Base-by-base conservation (phyloP, 306 rosid species). In the Fragaria ananassa region DNA sequence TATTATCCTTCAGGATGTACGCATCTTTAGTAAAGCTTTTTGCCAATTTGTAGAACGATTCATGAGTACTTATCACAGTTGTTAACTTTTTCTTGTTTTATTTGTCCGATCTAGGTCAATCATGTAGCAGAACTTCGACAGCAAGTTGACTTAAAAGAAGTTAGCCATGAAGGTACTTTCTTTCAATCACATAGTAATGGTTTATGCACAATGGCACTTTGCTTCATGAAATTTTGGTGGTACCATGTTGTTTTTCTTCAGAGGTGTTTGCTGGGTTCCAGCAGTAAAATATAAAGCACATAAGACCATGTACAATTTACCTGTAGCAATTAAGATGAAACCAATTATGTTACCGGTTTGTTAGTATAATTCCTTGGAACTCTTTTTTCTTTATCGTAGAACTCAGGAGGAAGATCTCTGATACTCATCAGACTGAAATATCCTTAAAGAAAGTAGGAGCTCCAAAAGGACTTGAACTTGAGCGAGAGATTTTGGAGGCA, bases 401-500 rank as follows among this genome's bases (percentile, higher is more conserved):
- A 49, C 88, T 92, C 83, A 86, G 76, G 79, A 88, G 91, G 87
- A 87, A 85, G 84, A 86, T 85, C 68, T 81, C 85, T 51, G 85
- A 86, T 79, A 86, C 86, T 76, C 71, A 72, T 74, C 88, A 86
- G 74, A 83, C 87, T 34, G 89, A 84, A 79, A 71, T 89, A 60
- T 88, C 91, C 41, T 76, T 75, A 69, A 85, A 86, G 78, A 85
- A 88, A 54, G 96, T 89, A 49, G 87, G 85, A 25, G 82, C 91
- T 69, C 75, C 90, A 49, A 92, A 85, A 87, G 98, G 99, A 63
- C 84, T 80, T 72, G 96, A 81, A 81, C 84, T 95, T 82, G 97
- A 92, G 74, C 79, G 85, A 76, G 96, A 92, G 87, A 87, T 89
- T 66, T 89, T 92, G 51, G 99, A 89, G 86, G 97, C 90, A 29